Base-by-base conservation (phyloP, 1,139 yeast genomes). In the Protomyces lactucae-debilis region DNA sequence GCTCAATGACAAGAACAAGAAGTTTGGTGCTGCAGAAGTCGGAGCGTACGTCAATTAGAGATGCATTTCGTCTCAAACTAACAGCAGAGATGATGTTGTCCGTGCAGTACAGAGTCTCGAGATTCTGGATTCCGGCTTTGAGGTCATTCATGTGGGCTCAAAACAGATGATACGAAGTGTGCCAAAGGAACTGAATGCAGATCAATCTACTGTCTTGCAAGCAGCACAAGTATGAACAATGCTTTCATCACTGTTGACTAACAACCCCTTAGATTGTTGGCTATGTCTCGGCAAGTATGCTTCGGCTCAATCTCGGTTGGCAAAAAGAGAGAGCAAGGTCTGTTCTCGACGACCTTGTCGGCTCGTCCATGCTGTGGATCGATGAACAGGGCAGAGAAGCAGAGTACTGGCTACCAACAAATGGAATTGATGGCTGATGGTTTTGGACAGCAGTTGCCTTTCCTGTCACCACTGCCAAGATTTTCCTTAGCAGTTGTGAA, bases 341-440 rank as follows among this genome's bases (percentile, higher is more conserved):
- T 0, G 87, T 85, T 10, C 74, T 92, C 46, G 86, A 87, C 57
- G 95, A 88, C 66, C 85, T 91, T 89, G 86, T 90, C 2, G 80
- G 87, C 72, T 82, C 82, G 60, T 97, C 97, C 10, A 78, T 89
- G 59, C 76, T 91, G 32, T 91, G 98, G 98, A 78, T 90, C 1
- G 98, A 91, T 72, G 74, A 75, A 2, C 88, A 83, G 70, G 84
- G 81, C 10, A 76, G 76, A 0, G 90, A 84, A 68, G 74, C 75
- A 36, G 81, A 79, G 69, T 89, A 82, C 72, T 89, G 96, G 96
- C 78, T 59, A 23, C 63, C 63, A 1, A 39, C 63, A 6, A 12
- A 43, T 18, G 25, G 43, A 4, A 28, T 28, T 28, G 32, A 28
- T 3, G 8, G 32, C 32, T 28, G 32, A 28, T 28, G 32, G 2